phyloP scores from a whole-genome alignment of 805 yeast genomes.

The Candida silvicultrix region DNA sequence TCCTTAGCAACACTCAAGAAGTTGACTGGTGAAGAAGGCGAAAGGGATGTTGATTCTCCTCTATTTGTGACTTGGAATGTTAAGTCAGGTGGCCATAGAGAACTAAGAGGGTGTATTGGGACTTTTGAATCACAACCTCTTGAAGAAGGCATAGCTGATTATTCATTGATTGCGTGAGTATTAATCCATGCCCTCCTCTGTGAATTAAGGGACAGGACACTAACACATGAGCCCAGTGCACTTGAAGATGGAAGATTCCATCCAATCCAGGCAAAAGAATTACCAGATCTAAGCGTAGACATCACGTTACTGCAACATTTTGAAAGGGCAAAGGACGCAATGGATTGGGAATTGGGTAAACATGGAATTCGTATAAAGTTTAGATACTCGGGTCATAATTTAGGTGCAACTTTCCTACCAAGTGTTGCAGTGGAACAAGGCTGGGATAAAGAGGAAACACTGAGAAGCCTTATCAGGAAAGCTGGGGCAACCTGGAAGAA shows the following conservation, averaged over 20 bases:
- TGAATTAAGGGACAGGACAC: too few relatives aligned
- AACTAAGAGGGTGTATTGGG: conserved; percentile 89
- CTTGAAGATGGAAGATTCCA: conserved; percentile 72
- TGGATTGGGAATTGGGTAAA: conserved; percentile 75
- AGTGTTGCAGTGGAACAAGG: conserved; percentile 84
- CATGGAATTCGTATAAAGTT: conserved; percentile 75
- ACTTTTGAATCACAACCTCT: conserved; percentile 59
- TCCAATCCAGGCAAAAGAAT: conserved; percentile 53
- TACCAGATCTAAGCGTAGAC: conserved; percentile 44
- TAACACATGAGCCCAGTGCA: conserved; percentile 38
- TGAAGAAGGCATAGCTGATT: conserved; percentile 52
- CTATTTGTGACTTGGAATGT: conserved; percentile 87
- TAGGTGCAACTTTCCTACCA: conserved; percentile 83
- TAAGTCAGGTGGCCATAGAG: conserved; percentile 20
- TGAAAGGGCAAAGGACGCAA: conserved; percentile 40
- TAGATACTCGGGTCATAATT: conserved; percentile 28
- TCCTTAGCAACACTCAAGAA: conserved; percentile 12
- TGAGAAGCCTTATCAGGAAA: conserved; percentile 64
- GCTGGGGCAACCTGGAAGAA: conserved; percentile 44
- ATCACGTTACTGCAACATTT: conserved; percentile 64
- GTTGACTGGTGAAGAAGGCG: conserved; percentile 1
- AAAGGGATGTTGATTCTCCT: conserved; percentile 36
- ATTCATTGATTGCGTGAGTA: conserved; percentile 47
- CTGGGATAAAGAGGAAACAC: conserved; percentile 71
- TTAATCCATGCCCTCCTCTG: too few relatives aligned